phyloP scores from a whole-genome alignment of 2,329 filamentous ascomycete species.

The Trichothecium roseum region DNA sequence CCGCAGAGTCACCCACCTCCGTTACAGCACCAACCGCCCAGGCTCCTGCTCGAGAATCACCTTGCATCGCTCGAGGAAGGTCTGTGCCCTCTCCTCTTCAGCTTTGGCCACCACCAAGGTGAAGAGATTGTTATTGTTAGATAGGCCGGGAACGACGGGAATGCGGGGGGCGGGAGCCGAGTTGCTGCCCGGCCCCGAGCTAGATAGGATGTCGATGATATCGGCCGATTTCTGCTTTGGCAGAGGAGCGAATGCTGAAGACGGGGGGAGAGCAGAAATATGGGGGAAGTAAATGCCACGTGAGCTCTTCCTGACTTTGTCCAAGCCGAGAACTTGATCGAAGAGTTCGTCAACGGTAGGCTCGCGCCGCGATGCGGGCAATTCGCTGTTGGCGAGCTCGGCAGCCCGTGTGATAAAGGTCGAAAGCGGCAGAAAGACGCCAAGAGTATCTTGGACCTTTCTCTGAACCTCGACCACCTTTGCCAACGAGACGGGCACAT shows the following conservation, averaged over 20 bases:
- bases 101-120: slow-evolving; percentile 67
- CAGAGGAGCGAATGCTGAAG: slow-evolving; percentile 24
- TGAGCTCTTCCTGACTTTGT: slow-evolving; percentile 37
- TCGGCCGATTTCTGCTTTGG: slow-evolving; percentile 39
- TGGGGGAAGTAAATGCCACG: slow-evolving; percentile 62
- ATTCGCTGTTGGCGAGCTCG: slow-evolving; percentile 76
- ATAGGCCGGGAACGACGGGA: slow-evolving; percentile 32
- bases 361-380: slow-evolving; percentile 54
- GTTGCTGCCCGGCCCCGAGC: slow-evolving; percentile 18
- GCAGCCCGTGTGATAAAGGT: slow-evolving; percentile 80
- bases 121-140: slow-evolving; percentile 63
- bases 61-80: slow-evolving; percentile 84
- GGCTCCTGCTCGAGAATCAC: slow-evolving; percentile 71
- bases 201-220: slow-evolving; percentile 72
- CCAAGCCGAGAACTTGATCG: slow-evolving; percentile 71
- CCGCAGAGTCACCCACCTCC: slow-evolving; percentile 6
- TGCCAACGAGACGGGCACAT: slow-evolving; percentile 66
- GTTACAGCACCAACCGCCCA: slow-evolving; percentile 57
- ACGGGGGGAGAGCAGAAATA: slow-evolving; percentile 46
- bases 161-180: slow-evolving; percentile 13
- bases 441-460: slow-evolving; percentile 66
- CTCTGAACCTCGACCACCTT: slow-evolving; percentile 73
- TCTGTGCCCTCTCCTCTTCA: slow-evolving; percentile 71
- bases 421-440: slow-evolving; percentile 71
- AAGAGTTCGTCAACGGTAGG: slow-evolving; percentile 77